phyloP scores from a whole-genome alignment of 495 filamentous ascomycete genomes.

The Penicillium goetzii region DNA sequence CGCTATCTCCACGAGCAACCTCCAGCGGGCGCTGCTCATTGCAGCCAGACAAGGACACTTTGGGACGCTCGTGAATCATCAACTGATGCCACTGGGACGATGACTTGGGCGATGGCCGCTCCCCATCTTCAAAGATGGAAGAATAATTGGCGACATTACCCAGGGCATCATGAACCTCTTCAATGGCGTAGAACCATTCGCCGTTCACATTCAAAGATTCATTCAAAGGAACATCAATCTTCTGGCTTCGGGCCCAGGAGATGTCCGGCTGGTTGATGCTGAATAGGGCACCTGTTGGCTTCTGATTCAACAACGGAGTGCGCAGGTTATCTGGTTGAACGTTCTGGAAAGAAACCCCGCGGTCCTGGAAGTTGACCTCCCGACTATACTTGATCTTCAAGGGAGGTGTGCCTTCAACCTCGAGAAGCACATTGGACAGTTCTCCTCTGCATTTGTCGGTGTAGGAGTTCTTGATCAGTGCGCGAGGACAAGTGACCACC shows the following conservation, averaged over 20 bases:
- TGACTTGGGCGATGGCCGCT: slow-evolving; percentile 58
- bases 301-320: slow-evolving; percentile 68
- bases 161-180: slow-evolving; percentile 86
- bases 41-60: slow-evolving; percentile 69
- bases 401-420: slow-evolving; percentile 88
- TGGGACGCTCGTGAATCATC: slow-evolving; percentile 83
- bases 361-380: slow-evolving; percentile 73
- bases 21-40: slow-evolving; percentile 78
- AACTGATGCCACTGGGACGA: slow-evolving; percentile 78
- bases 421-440: slow-evolving; percentile 78
- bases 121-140: slow-evolving; percentile 56
- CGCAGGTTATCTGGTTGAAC: slow-evolving; percentile 86
- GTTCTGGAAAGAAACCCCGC: slow-evolving; percentile 81
- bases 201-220: slow-evolving; percentile 80
- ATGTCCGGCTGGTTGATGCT: slow-evolving; percentile 59
- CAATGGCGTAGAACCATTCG: slow-evolving; percentile 84
- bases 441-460: slow-evolving; percentile 79
- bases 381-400: slow-evolving; percentile 89
- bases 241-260: slow-evolving; percentile 78
- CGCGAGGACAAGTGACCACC: slow-evolving; percentile 81
- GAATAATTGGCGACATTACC: slow-evolving; percentile 87
- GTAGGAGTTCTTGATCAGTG: slow-evolving; percentile 64
- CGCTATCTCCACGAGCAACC: slow-evolving; percentile 71
- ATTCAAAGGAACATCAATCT: slow-evolving; percentile 77
- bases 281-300: slow-evolving; percentile 57